A percentile compares a stretch with the other conserved stretches of the same genome.
phyloP scores from a whole-genome alignment of 352 stramenopile species.

The Phytophthora chlamydospora region DNA sequence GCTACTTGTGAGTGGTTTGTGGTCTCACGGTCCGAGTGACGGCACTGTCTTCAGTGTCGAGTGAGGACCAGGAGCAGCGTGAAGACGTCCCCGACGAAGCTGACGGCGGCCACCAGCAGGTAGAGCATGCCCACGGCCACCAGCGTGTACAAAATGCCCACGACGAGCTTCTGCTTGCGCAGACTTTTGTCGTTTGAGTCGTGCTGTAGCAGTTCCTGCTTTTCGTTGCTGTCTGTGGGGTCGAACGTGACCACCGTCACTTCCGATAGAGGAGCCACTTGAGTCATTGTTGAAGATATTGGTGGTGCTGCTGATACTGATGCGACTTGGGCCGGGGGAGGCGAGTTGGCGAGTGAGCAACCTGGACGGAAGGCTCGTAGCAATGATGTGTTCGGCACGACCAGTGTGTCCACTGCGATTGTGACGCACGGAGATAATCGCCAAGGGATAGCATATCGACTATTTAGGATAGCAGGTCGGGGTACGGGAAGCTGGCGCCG shows the following conservation, averaged over 20 bases:
- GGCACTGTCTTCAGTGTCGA: neutral
- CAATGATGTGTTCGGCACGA: slow-evolving; percentile 16
- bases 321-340: neutral
- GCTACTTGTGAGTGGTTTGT: neutral
- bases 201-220: neutral
- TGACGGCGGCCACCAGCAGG: slow-evolving; percentile 4
- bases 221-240: slow-evolving; percentile 10
- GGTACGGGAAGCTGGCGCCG: slow-evolving; percentile 24
- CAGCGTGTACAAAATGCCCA: slow-evolving; percentile 17
- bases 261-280: slow-evolving; percentile 18
- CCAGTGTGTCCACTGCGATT: slow-evolving; percentile 5
- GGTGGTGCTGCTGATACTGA: neutral
- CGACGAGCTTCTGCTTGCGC: slow-evolving; percentile 7
- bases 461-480: slow-evolving; percentile 35
- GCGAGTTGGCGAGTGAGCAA: slow-evolving; percentile 15
- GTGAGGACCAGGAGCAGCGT: slow-evolving; percentile 18
- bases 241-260: slow-evolving; percentile 20
- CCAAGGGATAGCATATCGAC: too few species aligned
- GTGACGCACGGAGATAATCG: slow-evolving; percentile 11
- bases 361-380: neutral
- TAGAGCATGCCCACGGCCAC: slow-evolving; percentile 6
- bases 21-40: too few species aligned
- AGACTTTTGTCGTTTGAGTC: neutral
- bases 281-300: slow-evolving; percentile 7
- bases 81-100: slow-evolving; percentile 25